Evolutionary conservation across 768 basidiomycete species (phyloP), one percentile per base, ranked within the genome.

Genomic region (Mycena pura): DNA sequence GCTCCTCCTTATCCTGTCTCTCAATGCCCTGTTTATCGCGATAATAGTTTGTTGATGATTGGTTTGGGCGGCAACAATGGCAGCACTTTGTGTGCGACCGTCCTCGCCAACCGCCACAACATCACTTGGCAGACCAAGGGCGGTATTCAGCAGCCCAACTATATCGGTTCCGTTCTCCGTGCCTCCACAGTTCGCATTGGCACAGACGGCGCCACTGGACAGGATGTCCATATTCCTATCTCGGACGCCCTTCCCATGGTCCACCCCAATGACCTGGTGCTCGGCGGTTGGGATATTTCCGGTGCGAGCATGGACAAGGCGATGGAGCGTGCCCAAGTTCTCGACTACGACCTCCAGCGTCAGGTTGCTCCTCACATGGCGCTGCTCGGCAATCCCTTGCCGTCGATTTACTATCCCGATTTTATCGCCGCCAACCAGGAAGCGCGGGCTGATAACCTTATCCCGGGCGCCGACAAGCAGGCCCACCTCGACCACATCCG

Each of bases 251-350:
- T 97, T 40, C 96, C 96, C 53, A 97, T 96, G 93, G 95, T 96
- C 49, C 95, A 98, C 78, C 96, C 96, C 48, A 95, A 96, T 71
- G 96, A 98, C 77, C 89, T 98, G 70, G 93, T 97, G 65, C 86
- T 98, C 64, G 93, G 96, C 44, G 96, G 96, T 19, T 99, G 96
- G 96, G 96, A 99, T 70, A 98, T 99, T 70, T 96, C 95, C 41
- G 85, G 89, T 36, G 36, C 86, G 38, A 74, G 88, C 34, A 84
- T 99, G 79, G 95, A 97, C 76, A 83, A 89, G 76, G 94, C 96
- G n/a, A 97, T 98, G 95, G 79, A 84, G 62, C 93, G 96, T 65
- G 91, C 96, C 49, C 83, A 93, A 73, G 96, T 99, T 59, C 87
- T 99, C 53, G 93, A 96, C 73, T 98, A 91, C 70, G 96, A 98